These are phyloP conservation scores for Penicillium tannophilum DNA, from an alignment of 495 filamentous ascomycete genomes.

Conservation along the genomic window DNA sequence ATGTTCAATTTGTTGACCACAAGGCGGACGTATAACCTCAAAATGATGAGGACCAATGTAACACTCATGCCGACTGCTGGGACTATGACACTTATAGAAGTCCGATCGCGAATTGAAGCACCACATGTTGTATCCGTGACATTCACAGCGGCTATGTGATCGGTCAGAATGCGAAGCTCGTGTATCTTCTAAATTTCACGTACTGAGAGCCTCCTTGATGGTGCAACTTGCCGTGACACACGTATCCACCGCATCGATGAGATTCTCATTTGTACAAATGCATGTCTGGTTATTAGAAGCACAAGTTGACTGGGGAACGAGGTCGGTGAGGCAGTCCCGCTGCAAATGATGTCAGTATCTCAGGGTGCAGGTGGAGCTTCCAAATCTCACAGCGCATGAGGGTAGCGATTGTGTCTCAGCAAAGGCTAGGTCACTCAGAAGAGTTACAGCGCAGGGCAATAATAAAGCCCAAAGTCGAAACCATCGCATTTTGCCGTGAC, in stretches of 20 bases:
- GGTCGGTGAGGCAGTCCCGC: conserved; percentile 2
- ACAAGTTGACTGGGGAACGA: conserved; percentile 11
- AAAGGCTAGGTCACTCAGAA: not conserved
- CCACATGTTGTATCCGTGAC: conserved; percentile 8
- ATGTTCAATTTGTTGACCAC: conserved; percentile 7
- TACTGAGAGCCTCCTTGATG: conserved; percentile 20
- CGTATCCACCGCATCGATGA: conserved; percentile 15
- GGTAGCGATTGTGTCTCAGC: not conserved
- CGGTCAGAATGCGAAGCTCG: not conserved
- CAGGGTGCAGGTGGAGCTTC: not conserved
- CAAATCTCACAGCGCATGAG: not conserved
- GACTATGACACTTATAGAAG: conserved; percentile 5
- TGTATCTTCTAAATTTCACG: conserved; percentile 2
- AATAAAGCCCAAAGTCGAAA: not conserved
- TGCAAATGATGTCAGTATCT: not conserved
- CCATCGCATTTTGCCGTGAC: not conserved
- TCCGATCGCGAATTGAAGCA: conserved; percentile 4
- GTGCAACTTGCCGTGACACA: conserved; percentile 22
- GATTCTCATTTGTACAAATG: conserved; percentile 20
- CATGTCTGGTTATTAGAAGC: conserved; percentile 15
- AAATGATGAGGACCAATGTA: conserved; percentile 1
- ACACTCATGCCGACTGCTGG: conserved; percentile 6
- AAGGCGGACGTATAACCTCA: conserved; percentile 10
- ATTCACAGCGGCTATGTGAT: conserved; percentile 10
- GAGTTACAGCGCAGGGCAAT: not conserved